Conservation (phyloP, 331 rosid genomes). For the Prunus yedoensis region DNA sequence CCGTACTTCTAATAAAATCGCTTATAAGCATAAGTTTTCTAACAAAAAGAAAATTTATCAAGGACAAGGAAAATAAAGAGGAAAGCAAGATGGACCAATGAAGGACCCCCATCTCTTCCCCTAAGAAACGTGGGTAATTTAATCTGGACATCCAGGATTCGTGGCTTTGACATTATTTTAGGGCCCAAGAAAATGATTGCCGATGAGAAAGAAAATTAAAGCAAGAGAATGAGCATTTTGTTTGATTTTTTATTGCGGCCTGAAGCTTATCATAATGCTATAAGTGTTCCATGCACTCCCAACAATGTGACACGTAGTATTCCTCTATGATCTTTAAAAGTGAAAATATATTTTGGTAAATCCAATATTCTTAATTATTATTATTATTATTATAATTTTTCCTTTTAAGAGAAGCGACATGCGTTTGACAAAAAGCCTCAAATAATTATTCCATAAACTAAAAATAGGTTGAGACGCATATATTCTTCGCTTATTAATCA, state of each 20-base stretch:
- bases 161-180: neutral
- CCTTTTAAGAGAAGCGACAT: too few relatives aligned
- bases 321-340: too few relatives aligned
- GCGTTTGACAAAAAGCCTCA: neutral
- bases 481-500: too few relatives aligned
- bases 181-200: slow-evolving; percentile 5
- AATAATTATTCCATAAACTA: too few relatives aligned
- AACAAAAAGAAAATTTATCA: neutral
- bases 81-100: neutral
- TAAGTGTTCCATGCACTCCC: neutral
- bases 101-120: neutral
- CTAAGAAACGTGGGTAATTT: slow-evolving; percentile 23
- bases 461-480: too few relatives aligned
- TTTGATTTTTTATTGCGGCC: neutral
- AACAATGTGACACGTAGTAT: neutral
- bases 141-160: slow-evolving; percentile 4
- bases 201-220: neutral
- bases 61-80: neutral
- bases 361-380: too few relatives aligned
- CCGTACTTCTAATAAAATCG: too few relatives aligned
- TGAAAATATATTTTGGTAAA: too few relatives aligned
- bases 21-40: too few relatives aligned
- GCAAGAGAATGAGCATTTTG: neutral
- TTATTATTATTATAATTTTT: too few relatives aligned
- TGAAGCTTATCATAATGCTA: neutral